Base-by-base conservation (phyloP, 805 yeast genomes). In the Lipomyces sp. region DNA sequence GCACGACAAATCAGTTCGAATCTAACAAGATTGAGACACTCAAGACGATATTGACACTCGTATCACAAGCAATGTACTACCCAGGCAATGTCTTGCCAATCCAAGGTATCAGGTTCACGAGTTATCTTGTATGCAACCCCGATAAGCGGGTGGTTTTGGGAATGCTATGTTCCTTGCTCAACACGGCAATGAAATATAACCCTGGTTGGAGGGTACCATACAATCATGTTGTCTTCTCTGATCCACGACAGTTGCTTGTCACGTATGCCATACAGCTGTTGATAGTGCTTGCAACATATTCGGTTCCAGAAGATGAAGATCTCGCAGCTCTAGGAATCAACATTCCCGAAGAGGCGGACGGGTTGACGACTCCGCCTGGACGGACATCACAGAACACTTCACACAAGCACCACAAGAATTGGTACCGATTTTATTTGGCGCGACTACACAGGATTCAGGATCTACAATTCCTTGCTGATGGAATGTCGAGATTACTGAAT, bases 21-120 rank as follows among this genome's bases (percentile, higher is more conserved):
- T 75, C 86, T 33, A 86, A 90, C 74, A 83, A 96, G 72, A 77
- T 87, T 4, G 96, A 90, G 73, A 78, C 90, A 1, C 71, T 94
- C 50, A 80, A 88, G 58, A 78, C 92, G 6, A 63, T 94, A 10
- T 72, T 90, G 6, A 80, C 87, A 0, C 77, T 93, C 5, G 80
- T 85, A 30, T 88, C 96, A 1, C 83, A 83, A 57, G 82, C 87
- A 15, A 74, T 92, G 58, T 92, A 90, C 74, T 30, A n/a, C 7
- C 56, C 62, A 11, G 81, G 85, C 0, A 72, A 81, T 5, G 73
- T 75, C 13, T 73, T 86, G 4, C 83, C 85, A 0, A 68, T 80
- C 0, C 70, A 73, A 3, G 96, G 94, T 0, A 86, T 91, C 42
- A 81, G 85, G 59, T 90, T 85, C 74, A 74, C 89, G 56, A 83